A percentile compares a stretch with the other conserved stretches of the same genome.
Evolutionary conservation across 345 rosid species (phyloP).

Genomic region (Physaria fendleri): DNA sequence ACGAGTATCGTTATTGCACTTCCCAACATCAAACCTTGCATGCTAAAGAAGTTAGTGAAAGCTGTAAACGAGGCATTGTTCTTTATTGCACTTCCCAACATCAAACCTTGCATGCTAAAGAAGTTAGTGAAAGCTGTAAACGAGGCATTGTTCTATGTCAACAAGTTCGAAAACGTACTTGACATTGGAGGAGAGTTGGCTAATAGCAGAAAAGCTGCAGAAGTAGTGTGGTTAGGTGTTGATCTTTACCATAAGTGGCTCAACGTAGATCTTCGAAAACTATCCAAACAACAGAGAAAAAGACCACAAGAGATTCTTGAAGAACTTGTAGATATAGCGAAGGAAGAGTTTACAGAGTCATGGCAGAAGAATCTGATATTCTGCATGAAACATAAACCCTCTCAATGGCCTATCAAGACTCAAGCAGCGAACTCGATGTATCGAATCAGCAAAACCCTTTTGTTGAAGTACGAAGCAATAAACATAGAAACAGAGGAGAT

Average conservation of each 20-base stretch:
- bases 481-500: conserved; percentile 17
- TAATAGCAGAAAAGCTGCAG: conserved; percentile 51
- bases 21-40: too few relatives aligned
- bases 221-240: conserved; percentile 49
- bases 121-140: conserved; percentile 42
- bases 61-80: too few relatives aligned
- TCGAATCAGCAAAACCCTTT: conserved; percentile 50
- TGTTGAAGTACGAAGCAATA: conserved; percentile 32
- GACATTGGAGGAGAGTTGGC: conserved; percentile 29
- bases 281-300: conserved; percentile 31
- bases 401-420: conserved; percentile 61
- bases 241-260: conserved; percentile 69
- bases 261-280: conserved; percentile 48
- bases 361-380: conserved; percentile 19
- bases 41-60: too few relatives aligned
- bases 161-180: conserved; percentile 43
- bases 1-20: conserved; percentile 57
- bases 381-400: conserved; percentile 37
- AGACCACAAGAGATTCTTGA: conserved; percentile 45
- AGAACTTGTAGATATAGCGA: conserved; percentile 45
- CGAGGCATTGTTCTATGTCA: conserved; percentile 55
- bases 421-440: conserved; percentile 81
- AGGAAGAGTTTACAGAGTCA: conserved; percentile 35
- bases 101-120: conserved; percentile 25
- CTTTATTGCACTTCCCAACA: conserved; percentile 53